These are phyloP conservation scores for Sistotremastrum niveocremeum DNA, from an alignment of 768 basidiomycete species.

Conservation along the genomic window DNA sequence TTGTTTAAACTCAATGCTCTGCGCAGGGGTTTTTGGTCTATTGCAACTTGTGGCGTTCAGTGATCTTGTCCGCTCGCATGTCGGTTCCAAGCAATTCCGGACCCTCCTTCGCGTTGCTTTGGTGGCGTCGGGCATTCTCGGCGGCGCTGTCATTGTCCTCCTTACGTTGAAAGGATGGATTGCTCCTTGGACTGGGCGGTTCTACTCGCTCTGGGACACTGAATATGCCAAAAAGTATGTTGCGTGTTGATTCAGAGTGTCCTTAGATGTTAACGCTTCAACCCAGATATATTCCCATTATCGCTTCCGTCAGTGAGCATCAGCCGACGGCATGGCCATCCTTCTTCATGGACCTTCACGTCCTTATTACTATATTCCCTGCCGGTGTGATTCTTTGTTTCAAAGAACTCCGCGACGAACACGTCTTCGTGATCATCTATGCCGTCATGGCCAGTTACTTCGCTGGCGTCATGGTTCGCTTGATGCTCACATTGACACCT, in stretches of 20 bases:
- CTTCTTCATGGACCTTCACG: constrained; percentile 98
- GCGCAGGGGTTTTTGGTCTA: constrained; percentile 81
- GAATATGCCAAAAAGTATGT: constrained; percentile 93
- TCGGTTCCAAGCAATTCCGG: constrained; percentile 89
- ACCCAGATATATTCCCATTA: constrained; percentile 83
- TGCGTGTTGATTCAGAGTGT: constrained; percentile 3
- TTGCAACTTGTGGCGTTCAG: constrained; percentile 92
- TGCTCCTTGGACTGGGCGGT: constrained; percentile 98
- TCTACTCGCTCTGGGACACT: constrained; percentile 99
- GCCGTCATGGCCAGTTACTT: constrained; percentile 94
- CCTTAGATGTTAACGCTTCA: constrained; percentile 5
- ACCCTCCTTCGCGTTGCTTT: constrained; percentile 58
- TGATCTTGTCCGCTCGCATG: constrained; percentile 75
- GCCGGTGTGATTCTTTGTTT: constrained; percentile 93
- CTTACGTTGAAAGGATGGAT: constrained; percentile 92
- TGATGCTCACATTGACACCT: constrained; percentile 95
- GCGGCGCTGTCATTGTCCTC: constrained; percentile 55
- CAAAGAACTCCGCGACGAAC: constrained; percentile 88
- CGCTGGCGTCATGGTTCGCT: constrained; percentile 98
- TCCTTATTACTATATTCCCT: constrained; percentile 96
- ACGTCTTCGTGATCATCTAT: constrained; percentile 97
- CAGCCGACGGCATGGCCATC: constrained; percentile 99
- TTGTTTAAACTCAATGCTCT: constrained; percentile 6
- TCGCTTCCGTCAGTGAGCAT: constrained; percentile 97
- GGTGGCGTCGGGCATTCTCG: constrained; percentile 56